Evolutionary conservation across 805 yeast species (phyloP), one percentile per base, ranked within the genome.

Genomic region (Metschnikowia picachoensis): DNA sequence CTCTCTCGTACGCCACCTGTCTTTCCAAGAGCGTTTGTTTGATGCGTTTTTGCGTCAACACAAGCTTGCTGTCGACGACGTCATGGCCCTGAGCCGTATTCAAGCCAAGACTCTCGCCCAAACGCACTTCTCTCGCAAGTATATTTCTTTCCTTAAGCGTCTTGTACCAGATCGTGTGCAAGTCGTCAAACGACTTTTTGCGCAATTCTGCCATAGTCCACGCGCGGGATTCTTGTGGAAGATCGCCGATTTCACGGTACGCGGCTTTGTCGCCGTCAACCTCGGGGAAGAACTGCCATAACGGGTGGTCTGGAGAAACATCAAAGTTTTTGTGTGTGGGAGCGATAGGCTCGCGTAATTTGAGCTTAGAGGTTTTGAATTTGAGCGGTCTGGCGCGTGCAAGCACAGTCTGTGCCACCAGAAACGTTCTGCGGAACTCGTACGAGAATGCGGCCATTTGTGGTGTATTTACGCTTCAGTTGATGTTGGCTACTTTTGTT

Each of bases 201-300:
- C 99, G 82, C 57, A 94, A 77, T 62, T 92, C 98, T 4, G 89
- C 85, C 44, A 90, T 74, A 6, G 85, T 69, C 99, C 99, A 94
- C 4, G 94, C 71, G 57, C 96, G 77, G 13, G 94, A 83, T 9
- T 72, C 68, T 28, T 65, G 61, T 31, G 69, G 68, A 41, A 77
- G 71, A 17, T 83, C 87, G 2, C 73, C 78, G 3, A 76, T 66
- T 1, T 72, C 62, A 56, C 97, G 78, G 49, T 86, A 67, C 49
- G 82, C 80, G 8, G 55, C 46, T 57, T 76, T 73, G 47, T 82
- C 74, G 34, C 86, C 77, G 52, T 63, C 61, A 4, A 73, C 76
- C 4, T 60, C 62, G 11, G 68, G 65, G 70, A 92, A 94, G 64
- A 94, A 94, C 58, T 87, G 91, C 96, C 97, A 94, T 52, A 94